Base-by-base conservation (phyloP, 495 filamentous ascomycete genomes). In the Hypoxylon fuscum region DNA sequence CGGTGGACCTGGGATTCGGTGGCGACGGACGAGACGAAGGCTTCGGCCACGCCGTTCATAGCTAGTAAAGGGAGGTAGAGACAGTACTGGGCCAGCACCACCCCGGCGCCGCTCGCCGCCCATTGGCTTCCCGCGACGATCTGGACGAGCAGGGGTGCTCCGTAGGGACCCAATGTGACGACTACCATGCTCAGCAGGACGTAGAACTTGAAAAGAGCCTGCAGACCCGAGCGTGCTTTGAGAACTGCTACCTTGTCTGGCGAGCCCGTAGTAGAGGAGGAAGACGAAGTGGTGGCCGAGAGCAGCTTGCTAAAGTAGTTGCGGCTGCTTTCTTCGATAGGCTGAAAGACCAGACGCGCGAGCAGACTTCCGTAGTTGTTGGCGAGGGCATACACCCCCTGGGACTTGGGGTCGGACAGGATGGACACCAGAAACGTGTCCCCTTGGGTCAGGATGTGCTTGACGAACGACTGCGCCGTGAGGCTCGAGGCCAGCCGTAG, bases 21-120 rank as follows among this genome's bases (percentile, higher is more conserved):
- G 0, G 95, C 93, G 17, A 94, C 88, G 18, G 90, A 89, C 5
- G 92, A 86, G 9, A 98, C 92, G 59, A 98, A 98, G 0, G 94
- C 91, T 75, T 99, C 95, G 1, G 87, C 85, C 23, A 97, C 86
- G 35, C 95, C 95, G 68, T 99, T 99, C 59, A 96, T 74, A 1
- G 93, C 96, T 0, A 99, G 78, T 5, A 98, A 83, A 12, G 95
- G 95, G 57, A 99, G 91, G 71, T 97, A 97, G 69, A 90, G 91
- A 75, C 89, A 93, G 76, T 97, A 98, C 1, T 82, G 79, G 0
- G 89, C 83, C 8, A 98, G 79, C 4, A 93, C 84, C 1, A 56
- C 60, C 3, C 80, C 82, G n/a, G 85, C 85, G 32, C 84, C 85
- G 34, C 84, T 80, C 1, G 83, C 77, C 10, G 79, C 77, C 95